phyloP scores from a whole-genome alignment of 2,329 filamentous ascomycete genomes.

The Calonectria multiphialidica region DNA sequence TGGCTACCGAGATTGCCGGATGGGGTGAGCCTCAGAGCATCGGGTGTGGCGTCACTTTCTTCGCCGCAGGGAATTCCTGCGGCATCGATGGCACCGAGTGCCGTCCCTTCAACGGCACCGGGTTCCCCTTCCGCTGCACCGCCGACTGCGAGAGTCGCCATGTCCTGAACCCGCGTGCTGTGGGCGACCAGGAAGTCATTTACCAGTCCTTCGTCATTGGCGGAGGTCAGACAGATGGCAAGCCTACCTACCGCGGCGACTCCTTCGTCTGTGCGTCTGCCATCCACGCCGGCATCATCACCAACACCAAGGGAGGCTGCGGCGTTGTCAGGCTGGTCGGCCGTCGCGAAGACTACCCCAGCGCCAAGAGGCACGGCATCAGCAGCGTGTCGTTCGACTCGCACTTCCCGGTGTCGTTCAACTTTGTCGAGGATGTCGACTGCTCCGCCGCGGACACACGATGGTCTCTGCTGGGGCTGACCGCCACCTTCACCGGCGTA shows the following conservation, averaged over 20 bases:
- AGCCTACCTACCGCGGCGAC: slow-evolving; percentile 84
- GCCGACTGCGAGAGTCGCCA: slow-evolving; percentile 76
- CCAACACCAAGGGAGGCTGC: slow-evolving; percentile 80
- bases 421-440: slow-evolving; percentile 75
- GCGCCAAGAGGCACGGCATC: slow-evolving; percentile 79
- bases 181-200: slow-evolving; percentile 76
- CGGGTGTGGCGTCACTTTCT: slow-evolving; percentile 77
- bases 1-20: slow-evolving; percentile 71
- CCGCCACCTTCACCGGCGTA: slow-evolving; percentile 81
- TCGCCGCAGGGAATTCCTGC: slow-evolving; percentile 78
- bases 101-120: slow-evolving; percentile 78
- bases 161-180: slow-evolving; percentile 79
- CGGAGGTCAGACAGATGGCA: slow-evolving; percentile 57
- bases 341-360: slow-evolving; percentile 71
- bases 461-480: slow-evolving; percentile 87
- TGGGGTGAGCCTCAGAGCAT: slow-evolving; percentile 76
- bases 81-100: slow-evolving; percentile 81
- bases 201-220: slow-evolving; percentile 77
- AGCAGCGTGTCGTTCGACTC: slow-evolving; percentile 83
- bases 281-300: slow-evolving; percentile 85
- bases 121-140: slow-evolving; percentile 81
- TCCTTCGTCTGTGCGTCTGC: slow-evolving; percentile 89
- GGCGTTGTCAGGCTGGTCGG: slow-evolving; percentile 84
- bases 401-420: slow-evolving; percentile 89
- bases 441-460: slow-evolving; percentile 82